A percentile compares a stretch with the other conserved stretches of the same genome.
phyloP scores from a whole-genome alignment of 2,329 filamentous ascomycete species.

The Hymenotorrendiella dingleyae region DNA sequence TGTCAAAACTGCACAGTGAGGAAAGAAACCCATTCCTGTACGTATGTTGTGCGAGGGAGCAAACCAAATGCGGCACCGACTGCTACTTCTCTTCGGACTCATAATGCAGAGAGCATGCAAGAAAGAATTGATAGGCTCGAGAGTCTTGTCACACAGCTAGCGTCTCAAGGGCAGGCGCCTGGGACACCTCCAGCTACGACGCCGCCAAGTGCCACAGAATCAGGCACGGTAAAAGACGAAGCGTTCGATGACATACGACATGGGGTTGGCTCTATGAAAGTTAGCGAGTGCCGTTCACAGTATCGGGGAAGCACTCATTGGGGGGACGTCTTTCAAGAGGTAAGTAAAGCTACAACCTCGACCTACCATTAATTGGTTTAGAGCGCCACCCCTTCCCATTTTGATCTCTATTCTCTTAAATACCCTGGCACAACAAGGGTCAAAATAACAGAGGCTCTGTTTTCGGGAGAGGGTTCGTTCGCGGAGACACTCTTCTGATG shows the following conservation, averaged over 20 bases:
- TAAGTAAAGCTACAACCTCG: too few relatives aligned
- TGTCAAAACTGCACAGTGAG: slow-evolving; percentile 92
- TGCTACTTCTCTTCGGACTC: slow-evolving; percentile 60
- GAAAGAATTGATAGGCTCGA: slow-evolving; percentile 31
- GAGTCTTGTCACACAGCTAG: slow-evolving; percentile 38
- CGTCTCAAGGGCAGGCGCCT: slow-evolving; percentile 41
- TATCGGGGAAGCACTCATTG: slow-evolving; percentile 78
- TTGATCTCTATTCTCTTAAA: too few relatives aligned
- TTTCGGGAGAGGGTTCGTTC: too few relatives aligned
- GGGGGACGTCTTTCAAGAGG: slow-evolving; percentile 68
- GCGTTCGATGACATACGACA: slow-evolving; percentile 57
- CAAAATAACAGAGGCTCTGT: too few relatives aligned
- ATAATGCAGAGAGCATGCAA: slow-evolving; percentile 81
- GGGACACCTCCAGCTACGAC: neutral
- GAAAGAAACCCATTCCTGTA: slow-evolving; percentile 70
- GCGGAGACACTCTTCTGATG: too few relatives aligned
- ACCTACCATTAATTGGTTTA: too few relatives aligned
- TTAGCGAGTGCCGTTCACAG: slow-evolving; percentile 64
- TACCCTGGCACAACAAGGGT: too few relatives aligned
- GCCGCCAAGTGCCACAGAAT: neutral
- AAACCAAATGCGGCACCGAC: slow-evolving; percentile 53
- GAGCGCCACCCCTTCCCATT: too few relatives aligned
- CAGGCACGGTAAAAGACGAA: neutral
- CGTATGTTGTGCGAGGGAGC: slow-evolving; percentile 61
- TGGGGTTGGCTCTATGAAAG: slow-evolving; percentile 71